phyloP scores from a whole-genome alignment of 2,329 filamentous ascomycete species.

The Rhynchosporium agropyri region DNA sequence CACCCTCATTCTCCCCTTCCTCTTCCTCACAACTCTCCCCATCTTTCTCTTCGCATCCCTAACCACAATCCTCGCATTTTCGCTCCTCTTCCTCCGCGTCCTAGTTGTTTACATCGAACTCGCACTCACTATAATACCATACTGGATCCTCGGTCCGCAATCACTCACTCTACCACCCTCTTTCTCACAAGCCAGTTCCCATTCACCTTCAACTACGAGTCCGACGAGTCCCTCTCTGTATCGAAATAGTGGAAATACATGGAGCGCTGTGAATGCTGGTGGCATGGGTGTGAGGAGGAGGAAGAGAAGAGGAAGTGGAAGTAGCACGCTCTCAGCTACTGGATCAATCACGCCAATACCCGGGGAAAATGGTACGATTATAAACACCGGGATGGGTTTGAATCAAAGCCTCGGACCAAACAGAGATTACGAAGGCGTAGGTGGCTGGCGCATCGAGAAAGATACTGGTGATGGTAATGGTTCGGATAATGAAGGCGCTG shows the following conservation, averaged over 20 bases:
- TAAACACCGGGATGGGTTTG: slow-evolving; percentile 48
- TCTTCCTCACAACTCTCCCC: slow-evolving; percentile 64
- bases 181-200: slow-evolving; percentile 20
- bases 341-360: slow-evolving; percentile 35
- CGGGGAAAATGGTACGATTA: slow-evolving; percentile 42
- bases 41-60: slow-evolving; percentile 64
- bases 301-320: slow-evolving; percentile 39
- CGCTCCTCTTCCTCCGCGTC: slow-evolving; percentile 62
- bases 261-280: too few relatives aligned
- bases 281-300: slow-evolving; percentile 16
- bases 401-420: slow-evolving; percentile 54
- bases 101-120: slow-evolving; percentile 66
- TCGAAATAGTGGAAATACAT: too few relatives aligned
- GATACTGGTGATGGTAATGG: slow-evolving; percentile 35
- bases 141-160: slow-evolving; percentile 49
- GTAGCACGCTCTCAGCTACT: slow-evolving; percentile 43
- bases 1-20: slow-evolving; percentile 61
- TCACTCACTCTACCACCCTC: slow-evolving; percentile 1
- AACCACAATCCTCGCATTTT: slow-evolving; percentile 64
- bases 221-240: too few relatives aligned
- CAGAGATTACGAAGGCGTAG: slow-evolving; percentile 61
- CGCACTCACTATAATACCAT: slow-evolving; percentile 58
- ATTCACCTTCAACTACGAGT: slow-evolving; percentile 9
- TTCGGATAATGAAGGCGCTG: slow-evolving; percentile 45
- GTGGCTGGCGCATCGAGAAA: slow-evolving; percentile 55